Conservation (phyloP, 306 rosid genomes). For the Macrotyloma uniflorum region DNA sequence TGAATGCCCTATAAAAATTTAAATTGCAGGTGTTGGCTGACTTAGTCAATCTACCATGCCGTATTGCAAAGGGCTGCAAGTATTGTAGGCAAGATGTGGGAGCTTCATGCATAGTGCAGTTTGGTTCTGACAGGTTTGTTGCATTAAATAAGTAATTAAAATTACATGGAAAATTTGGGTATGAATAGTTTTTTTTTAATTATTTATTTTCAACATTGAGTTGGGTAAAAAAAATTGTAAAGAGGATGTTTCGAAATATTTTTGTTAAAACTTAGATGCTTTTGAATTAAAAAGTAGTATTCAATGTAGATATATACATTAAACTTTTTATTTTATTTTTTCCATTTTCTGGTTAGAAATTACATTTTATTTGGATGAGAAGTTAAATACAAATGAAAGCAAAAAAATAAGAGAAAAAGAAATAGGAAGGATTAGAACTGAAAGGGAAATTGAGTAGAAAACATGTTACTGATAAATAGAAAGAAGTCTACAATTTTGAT, state of each 20-base stretch:
- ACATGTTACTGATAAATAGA: not conserved
- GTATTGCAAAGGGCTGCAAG: conserved; percentile 94
- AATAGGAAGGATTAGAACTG: not conserved
- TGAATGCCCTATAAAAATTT: conserved; percentile 20
- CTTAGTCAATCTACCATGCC: conserved; percentile 82
- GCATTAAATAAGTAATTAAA: conserved; percentile 32
- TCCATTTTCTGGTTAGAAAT: not conserved
- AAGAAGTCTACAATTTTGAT: too few relatives aligned
- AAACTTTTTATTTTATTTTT: not conserved
- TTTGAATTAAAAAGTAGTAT: not conserved
- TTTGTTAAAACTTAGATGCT: not conserved
- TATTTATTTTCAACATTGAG: not conserved
- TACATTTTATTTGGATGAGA: not conserved
- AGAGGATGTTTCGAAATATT: conserved; percentile 12
- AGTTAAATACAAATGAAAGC: not conserved
- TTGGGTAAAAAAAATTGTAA: not conserved
- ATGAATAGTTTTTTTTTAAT: conserved; percentile 18
- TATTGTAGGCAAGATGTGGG: conserved; percentile 72
- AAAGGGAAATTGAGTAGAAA: not conserved
- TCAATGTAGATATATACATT: not conserved
- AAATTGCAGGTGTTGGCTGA: conserved; percentile 86
- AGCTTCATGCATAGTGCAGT: conserved; percentile 89
- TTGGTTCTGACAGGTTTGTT: conserved; percentile 69
- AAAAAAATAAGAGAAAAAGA: not conserved
- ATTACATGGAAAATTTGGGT: conserved; percentile 12